These are phyloP conservation scores for Acanthamoeba rhysodes DNA, from an alignment of 208 protist genomes.

Conservation along the genomic window DNA sequence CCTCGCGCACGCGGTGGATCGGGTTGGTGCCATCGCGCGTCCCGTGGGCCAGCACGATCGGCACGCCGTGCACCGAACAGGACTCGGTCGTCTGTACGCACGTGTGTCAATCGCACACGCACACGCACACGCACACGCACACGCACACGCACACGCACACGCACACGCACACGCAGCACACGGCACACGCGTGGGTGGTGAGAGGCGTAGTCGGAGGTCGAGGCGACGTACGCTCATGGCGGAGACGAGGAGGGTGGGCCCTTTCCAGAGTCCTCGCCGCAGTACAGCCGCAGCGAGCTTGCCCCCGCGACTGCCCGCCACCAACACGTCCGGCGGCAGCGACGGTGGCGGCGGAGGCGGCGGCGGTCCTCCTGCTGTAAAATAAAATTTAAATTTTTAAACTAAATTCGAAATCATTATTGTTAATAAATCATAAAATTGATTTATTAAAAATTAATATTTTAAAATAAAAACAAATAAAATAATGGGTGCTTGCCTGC, in stretches of 20 bases:
- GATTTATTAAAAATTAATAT: neutral
- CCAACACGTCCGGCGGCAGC: slow-evolving; percentile 20
- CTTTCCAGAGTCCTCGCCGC: neutral
- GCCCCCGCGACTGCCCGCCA: slow-evolving; percentile 10
- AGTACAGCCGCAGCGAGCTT: neutral
- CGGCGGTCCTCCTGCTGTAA: neutral
- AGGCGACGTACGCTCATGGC: slow-evolving; percentile 3
- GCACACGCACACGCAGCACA: no score
- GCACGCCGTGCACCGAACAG: neutral
- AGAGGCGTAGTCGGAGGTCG: no score
- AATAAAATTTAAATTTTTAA: neutral
- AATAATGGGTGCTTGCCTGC: neutral
- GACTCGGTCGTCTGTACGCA: neutral
- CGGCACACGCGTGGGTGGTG: neutral
- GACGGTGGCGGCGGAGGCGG: neutral
- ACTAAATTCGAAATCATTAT: no score
- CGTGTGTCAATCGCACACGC: neutral
- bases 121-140: neutral
- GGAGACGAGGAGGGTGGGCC: neutral
- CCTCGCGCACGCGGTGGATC: neutral
- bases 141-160: no score
- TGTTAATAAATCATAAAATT: no score
- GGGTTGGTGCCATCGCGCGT: slow-evolving; percentile 5
- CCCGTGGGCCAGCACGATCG: neutral
- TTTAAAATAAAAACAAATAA: no score